These are phyloP conservation scores for Apiospora hydei DNA, from an alignment of 2,329 filamentous ascomycete species.

Conservation along the genomic window DNA sequence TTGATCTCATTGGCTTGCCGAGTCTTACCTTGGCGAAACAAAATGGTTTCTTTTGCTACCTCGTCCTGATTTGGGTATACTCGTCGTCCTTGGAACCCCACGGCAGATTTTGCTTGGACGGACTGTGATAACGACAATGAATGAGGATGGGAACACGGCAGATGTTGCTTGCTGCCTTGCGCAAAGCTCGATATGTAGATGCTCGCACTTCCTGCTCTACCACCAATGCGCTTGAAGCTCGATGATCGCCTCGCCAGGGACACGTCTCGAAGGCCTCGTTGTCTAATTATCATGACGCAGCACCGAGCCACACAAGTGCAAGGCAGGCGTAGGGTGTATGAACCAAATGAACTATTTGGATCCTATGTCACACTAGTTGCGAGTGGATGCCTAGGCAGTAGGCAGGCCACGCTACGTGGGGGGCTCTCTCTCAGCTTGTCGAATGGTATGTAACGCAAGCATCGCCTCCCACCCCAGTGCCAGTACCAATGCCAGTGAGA, in stretches of 20 bases:
- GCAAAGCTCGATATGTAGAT: neutral
- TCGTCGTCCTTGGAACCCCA: neutral
- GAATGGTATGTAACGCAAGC: neutral
- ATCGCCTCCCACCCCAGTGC: neutral
- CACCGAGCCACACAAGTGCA: neutral
- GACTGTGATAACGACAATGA: neutral
- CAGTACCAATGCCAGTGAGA: neutral
- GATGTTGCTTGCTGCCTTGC: neutral
- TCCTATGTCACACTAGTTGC: neutral
- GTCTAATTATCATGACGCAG: neutral
- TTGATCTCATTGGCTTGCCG: neutral
- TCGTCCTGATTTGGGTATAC: neutral
- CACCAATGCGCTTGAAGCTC: no score
- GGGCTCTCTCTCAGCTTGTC: constrained; percentile 4
- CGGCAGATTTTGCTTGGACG: neutral
- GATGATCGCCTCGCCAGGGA: neutral
- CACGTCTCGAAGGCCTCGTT: neutral
- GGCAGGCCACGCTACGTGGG: neutral
- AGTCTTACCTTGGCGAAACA: constrained; percentile 1
- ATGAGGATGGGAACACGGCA: neutral
- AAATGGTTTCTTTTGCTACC: neutral
- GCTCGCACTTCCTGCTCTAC: neutral
- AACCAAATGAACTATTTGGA: constrained; percentile 4
- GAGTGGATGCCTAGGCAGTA: neutral
- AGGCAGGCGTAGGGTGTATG: neutral